These are phyloP conservation scores for Debaryomyces udenii DNA, from an alignment of 1,139 yeast species.

Conservation along the genomic window DNA sequence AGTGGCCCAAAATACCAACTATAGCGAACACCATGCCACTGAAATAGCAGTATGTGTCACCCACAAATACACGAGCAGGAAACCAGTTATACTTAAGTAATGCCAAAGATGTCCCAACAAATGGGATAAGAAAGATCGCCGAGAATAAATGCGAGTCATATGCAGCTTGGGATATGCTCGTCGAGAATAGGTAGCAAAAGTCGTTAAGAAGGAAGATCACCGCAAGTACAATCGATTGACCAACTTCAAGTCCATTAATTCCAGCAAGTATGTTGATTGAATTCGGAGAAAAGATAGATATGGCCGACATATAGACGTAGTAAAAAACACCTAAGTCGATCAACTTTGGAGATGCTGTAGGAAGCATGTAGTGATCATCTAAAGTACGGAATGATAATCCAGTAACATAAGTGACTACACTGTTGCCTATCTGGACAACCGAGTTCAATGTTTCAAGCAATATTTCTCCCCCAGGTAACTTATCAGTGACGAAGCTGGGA, in stretches of 20 bases:
- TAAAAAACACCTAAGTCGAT: constrained; percentile 80
- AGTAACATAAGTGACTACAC: constrained; percentile 33
- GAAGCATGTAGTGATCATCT: constrained; percentile 34
- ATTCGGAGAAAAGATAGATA: constrained; percentile 92
- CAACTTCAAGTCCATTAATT: constrained; percentile 93
- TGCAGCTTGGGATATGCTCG: constrained; percentile 54
- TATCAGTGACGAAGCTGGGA: constrained; percentile 64
- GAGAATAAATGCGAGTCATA: constrained; percentile 84
- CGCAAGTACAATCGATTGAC: constrained; percentile 84
- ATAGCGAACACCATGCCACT: constrained; percentile 99
- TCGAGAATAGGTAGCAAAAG: constrained; percentile 59
- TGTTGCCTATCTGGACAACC: constrained; percentile 36
- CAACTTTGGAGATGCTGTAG: constrained; percentile 41
- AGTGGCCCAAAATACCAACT: constrained; percentile 94
- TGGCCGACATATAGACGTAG: constrained; percentile 86
- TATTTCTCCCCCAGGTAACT: constrained; percentile 28
- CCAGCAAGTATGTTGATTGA: constrained; percentile 98
- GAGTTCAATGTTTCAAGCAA: constrained; percentile 23
- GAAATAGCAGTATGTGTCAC: constrained; percentile 96
- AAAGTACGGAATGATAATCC: constrained; percentile 46
- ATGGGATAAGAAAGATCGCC: constrained; percentile 77
- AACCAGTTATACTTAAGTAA: constrained; percentile 80
- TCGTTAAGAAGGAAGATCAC: constrained; percentile 75
- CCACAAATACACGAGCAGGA: constrained; percentile 93
- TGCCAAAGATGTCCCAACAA: constrained; percentile 81